Conservation (phyloP, 2,329 filamentous ascomycete genomes). For the Aspergillus brunneoviolaceus region DNA sequence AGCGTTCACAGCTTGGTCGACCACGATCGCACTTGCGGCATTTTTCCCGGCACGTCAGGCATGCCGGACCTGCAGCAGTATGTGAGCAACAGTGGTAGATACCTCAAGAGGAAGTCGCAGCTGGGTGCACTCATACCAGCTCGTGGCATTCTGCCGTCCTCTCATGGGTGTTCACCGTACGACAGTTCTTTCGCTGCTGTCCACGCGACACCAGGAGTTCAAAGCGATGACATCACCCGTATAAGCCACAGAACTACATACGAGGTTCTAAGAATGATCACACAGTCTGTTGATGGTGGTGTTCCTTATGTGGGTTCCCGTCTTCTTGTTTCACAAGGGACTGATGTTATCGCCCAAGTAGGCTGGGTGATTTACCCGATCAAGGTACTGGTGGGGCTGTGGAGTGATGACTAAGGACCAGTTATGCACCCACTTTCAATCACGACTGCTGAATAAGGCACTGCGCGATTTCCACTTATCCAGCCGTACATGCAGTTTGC, state of each 20-base stretch:
- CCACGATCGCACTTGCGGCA: conserved; percentile 33
- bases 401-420: neutral
- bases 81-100: neutral
- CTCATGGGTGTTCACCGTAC: neutral
- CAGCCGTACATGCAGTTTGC: too few relatives aligned
- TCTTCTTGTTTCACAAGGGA: neutral
- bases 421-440: neutral
- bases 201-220: neutral
- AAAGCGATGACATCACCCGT: neutral
- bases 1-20: conserved; percentile 31
- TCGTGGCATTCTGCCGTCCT: conserved; percentile 9
- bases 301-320: neutral
- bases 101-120: neutral
- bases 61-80: conserved; percentile 28
- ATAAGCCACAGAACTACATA: neutral
- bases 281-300: neutral
- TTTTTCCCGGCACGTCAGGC: conserved; percentile 35
- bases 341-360: neutral
- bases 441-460: neutral
- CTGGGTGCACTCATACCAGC: conserved; percentile 1
- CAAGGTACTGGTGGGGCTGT: neutral
- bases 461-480: neutral
- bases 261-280: neutral
- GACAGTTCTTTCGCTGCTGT: neutral
- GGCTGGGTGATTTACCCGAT: conserved; percentile 7